Base-by-base conservation (phyloP, 768 basidiomycete species). In the Sutorius australiensis region DNA sequence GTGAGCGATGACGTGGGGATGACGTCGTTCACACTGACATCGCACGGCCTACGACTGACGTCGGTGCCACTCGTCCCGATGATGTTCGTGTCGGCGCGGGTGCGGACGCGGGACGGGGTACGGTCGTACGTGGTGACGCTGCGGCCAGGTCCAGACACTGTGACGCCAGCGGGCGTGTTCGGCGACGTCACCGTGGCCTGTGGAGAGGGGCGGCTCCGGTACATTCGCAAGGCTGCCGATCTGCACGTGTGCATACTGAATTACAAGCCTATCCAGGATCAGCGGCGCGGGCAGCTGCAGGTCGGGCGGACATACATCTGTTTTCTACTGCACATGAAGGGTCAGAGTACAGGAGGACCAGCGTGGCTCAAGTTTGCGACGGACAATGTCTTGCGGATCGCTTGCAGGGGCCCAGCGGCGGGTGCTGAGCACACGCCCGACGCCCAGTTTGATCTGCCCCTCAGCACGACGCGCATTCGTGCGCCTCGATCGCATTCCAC, bases 291-390 rank as follows among this genome's bases (percentile, higher is more conserved):
- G 36, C 38, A 42, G 30, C 38, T 66, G 19, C 57, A 55, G 4
- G 57, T 56, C 3, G 56, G 64, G 28, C 45, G 28, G 48, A 49
- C 52, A 11, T 66, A 64, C 21, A 31, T 64, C 27, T 64, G 64
- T 42, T 64, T 65, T 40, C 60, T 65, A 9, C 52, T 67, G 1
- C 51, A 61, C 14, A 50, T 50, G 55, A 17, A 56, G 19, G 12
- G 24, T 11, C 42, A 16, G 9, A 38, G 30, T 17, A 36, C 21
- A 21, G 55, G 48, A 13, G 54, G 48, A 39, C 16, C 51, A 17
- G 53, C 55, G 17, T 66, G 65, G 65, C 54, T 64, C 41, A 65
- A 65, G 54, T 50, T 65, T 40, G 41, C 57, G 32, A 59, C 64
- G 13, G 62, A 65, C 30, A 67, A 65, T 41, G 28, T 61, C n/a